Evolutionary conservation across 768 basidiomycete genomes (phyloP).

Genomic region (Rhizopogon rudus): DNA sequence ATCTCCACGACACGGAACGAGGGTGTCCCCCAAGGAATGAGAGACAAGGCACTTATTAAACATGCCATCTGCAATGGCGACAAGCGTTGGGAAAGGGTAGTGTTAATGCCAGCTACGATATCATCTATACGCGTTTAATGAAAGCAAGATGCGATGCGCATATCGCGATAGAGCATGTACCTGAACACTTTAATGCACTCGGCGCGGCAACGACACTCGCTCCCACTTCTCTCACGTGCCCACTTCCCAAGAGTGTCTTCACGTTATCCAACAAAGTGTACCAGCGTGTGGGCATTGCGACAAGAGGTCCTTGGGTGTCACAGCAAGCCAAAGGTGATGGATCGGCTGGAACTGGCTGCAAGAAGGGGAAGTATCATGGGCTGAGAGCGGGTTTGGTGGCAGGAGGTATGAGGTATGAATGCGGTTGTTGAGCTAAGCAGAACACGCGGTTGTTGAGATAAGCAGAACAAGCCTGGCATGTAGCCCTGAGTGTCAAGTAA

Average conservation of each 20-base stretch:
- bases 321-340: constrained; percentile 73
- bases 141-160: not conserved
- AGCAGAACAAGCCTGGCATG: constrained; percentile 80
- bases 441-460: constrained; percentile 89
- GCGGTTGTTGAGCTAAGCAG: constrained; percentile 23
- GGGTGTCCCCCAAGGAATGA: constrained; percentile 19
- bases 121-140: constrained; percentile 57
- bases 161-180: constrained; percentile 8
- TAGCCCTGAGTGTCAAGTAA: constrained; percentile 43
- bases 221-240: constrained; percentile 66
- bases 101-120: constrained; percentile 51
- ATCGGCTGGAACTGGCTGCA: constrained; percentile 48
- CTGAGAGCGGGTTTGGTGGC: constrained; percentile 32
- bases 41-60: constrained; percentile 30
- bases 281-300: constrained; percentile 72
- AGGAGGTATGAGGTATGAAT: constrained; percentile 45
- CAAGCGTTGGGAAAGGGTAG: constrained; percentile 67
- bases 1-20: constrained; percentile 75
- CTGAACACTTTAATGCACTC: constrained; percentile 66
- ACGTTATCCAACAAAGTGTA: constrained; percentile 62
- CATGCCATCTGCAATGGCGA: constrained; percentile 65
- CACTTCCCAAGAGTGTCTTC: constrained; percentile 56
- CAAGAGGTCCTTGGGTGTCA: constrained; percentile 67
- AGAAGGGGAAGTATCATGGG: constrained; percentile 65
- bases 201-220: constrained; percentile 67